Conservation (phyloP, 1,139 yeast genomes). For the Nakaseomyces uthaithaninus region DNA sequence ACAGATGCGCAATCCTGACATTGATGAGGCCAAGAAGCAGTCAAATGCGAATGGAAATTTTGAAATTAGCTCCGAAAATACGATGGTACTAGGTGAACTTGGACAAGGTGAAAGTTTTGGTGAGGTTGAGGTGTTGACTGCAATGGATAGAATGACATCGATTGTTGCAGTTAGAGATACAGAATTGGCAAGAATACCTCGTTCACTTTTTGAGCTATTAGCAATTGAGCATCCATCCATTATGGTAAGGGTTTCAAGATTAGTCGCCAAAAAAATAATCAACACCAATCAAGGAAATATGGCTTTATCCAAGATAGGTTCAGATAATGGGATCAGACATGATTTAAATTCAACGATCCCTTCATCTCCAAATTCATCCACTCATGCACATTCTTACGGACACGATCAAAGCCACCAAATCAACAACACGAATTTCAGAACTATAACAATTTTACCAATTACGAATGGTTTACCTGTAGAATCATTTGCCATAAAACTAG, state of each 20-base stretch:
- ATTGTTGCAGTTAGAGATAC: conserved; percentile 88
- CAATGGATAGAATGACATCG: conserved; percentile 62
- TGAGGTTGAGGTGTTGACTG: conserved; percentile 88
- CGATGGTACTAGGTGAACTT: conserved; percentile 55
- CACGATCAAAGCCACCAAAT: conserved; percentile 14
- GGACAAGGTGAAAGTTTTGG: conserved; percentile 96
- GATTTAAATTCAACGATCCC: conserved; percentile 24
- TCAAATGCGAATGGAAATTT: neutral
- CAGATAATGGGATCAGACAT: conserved; percentile 18
- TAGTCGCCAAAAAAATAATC: conserved; percentile 68
- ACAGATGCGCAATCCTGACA: conserved; percentile 37
- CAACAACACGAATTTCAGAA: conserved; percentile 43
- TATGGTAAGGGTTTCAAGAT: conserved; percentile 81
- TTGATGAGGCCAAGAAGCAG: conserved; percentile 1
- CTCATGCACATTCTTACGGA: conserved; percentile 14
- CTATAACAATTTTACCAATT: conserved; percentile 78
- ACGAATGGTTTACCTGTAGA: conserved; percentile 72
- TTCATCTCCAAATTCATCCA: conserved; percentile 14
- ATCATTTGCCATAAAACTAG: conserved; percentile 71
- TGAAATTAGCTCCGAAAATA: conserved; percentile 3
- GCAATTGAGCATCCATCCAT: conserved; percentile 82
- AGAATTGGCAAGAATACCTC: conserved; percentile 86
- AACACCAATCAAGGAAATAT: conserved; percentile 12
- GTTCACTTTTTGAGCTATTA: conserved; percentile 76
- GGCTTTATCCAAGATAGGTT: conserved; percentile 11